Percentiles rank a stretch among this genome's conserved stretches.
These are phyloP conservation scores for Dendrobium officinale DNA, from an alignment of 106 monocot species.

Conservation along the genomic window DNA sequence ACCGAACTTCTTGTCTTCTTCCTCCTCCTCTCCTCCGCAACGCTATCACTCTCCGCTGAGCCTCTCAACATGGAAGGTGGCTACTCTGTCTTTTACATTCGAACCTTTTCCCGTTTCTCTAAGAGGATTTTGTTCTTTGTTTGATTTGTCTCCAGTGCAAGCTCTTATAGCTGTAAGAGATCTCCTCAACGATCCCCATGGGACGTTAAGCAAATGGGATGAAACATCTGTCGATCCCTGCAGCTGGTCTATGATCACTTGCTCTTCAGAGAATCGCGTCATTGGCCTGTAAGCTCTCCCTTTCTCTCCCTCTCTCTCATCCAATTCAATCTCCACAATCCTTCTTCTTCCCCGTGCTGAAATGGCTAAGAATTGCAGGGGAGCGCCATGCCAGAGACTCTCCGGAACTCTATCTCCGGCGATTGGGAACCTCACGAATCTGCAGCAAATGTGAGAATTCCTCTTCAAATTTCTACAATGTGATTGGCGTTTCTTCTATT, in stretches of 20 bases:
- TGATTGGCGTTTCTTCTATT: not conserved
- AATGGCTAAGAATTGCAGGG: slow-evolving; percentile 27
- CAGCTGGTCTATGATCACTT: slow-evolving; percentile 98
- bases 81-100: not conserved
- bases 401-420: slow-evolving; percentile 69
- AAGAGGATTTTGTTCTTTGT: slow-evolving; percentile 1
- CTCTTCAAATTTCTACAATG: not conserved
- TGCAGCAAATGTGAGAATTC: slow-evolving; percentile 79
- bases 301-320: not conserved
- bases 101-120: not conserved
- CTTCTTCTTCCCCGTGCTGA: not conserved
- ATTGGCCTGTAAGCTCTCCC: slow-evolving; percentile 47
- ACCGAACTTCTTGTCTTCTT: slow-evolving; percentile 11
- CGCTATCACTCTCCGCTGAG: slow-evolving; percentile 33
- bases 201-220: slow-evolving; percentile 91
- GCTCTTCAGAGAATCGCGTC: slow-evolving; percentile 78
- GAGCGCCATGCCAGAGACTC: slow-evolving; percentile 73
- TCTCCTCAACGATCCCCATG: slow-evolving; percentile 68
- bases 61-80: slow-evolving; percentile 65
- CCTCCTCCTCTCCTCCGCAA: slow-evolving; percentile 16
- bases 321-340: slow-evolving; percentile 3
- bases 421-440: slow-evolving; percentile 82
- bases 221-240: slow-evolving; percentile 90
- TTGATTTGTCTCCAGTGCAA: slow-evolving; percentile 27
- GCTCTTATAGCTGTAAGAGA: slow-evolving; percentile 64